phyloP scores from a whole-genome alignment of 2,329 filamentous ascomycete species.

The Calonectria hongkongensis region DNA sequence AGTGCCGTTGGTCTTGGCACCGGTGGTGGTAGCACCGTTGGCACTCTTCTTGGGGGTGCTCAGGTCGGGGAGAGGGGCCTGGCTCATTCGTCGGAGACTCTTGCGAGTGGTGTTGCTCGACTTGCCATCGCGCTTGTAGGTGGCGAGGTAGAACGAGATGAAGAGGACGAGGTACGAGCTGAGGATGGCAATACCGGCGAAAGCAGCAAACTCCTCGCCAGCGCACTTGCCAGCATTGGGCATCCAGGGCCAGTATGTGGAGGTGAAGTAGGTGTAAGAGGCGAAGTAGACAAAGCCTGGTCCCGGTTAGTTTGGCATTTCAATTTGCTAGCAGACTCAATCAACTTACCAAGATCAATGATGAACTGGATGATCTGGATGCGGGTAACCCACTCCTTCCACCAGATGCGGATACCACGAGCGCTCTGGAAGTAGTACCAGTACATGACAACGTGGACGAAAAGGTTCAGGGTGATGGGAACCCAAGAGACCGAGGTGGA shows the following conservation, averaged over 20 bases:
- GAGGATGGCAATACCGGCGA: slow-evolving; percentile 92
- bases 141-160: slow-evolving; percentile 99
- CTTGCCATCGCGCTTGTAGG: slow-evolving; percentile 92
- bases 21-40: slow-evolving; percentile 68
- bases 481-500: slow-evolving; percentile 97
- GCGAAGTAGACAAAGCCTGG: slow-evolving; percentile 98
- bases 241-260: slow-evolving; percentile 89
- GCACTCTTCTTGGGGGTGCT: slow-evolving; percentile 63
- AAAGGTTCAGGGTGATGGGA: slow-evolving; percentile 92
- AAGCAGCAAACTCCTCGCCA: slow-evolving; percentile 96
- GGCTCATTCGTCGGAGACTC: slow-evolving; percentile 79
- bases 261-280: slow-evolving; percentile 98
- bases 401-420: slow-evolving; percentile 96
- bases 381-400: slow-evolving; percentile 99
- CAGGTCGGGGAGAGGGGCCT: slow-evolving; percentile 84
- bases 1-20: slow-evolving; percentile 75
- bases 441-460: slow-evolving; percentile 99
- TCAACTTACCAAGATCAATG: slow-evolving; percentile 88
- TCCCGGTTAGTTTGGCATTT: slow-evolving; percentile 46
- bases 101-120: slow-evolving; percentile 88
- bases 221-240: slow-evolving; percentile 91
- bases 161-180: slow-evolving; percentile 98
- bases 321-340: slow-evolving; percentile 35
- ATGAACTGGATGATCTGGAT: slow-evolving; percentile 98
- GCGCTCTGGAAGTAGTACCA: slow-evolving; percentile 99